Conservation (phyloP, 1,139 yeast genomes). For the Ogataea hybrid region DNA sequence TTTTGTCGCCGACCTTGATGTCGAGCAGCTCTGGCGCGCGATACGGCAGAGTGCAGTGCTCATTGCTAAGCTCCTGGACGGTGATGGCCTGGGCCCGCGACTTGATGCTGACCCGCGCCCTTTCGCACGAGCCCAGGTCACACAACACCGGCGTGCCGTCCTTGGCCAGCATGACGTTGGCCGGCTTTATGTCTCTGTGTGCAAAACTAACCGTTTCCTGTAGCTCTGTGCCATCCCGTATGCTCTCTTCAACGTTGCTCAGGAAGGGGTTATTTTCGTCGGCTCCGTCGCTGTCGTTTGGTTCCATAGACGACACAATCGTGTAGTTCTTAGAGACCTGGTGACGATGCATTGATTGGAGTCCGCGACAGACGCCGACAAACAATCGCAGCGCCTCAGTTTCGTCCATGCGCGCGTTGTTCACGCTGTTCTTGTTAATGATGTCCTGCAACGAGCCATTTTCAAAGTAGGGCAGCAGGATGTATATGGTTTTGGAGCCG, state of each 20-base stretch:
- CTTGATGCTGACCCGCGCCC: slow-evolving; percentile 54
- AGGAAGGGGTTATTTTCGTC: slow-evolving; percentile 37
- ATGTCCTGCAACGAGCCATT: slow-evolving; percentile 76
- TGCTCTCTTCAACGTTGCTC: slow-evolving; percentile 32
- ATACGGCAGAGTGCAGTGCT: slow-evolving; percentile 83
- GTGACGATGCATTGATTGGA: slow-evolving; percentile 73
- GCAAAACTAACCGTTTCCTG: slow-evolving; percentile 70
- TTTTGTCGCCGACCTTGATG: slow-evolving; percentile 58
- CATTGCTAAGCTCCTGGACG: slow-evolving; percentile 78
- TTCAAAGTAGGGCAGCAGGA: slow-evolving; percentile 74
- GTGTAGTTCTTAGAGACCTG: slow-evolving; percentile 31
- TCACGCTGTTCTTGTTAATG: slow-evolving; percentile 61
- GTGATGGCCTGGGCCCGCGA: slow-evolving; percentile 71
- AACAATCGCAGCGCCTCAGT: slow-evolving; percentile 59
- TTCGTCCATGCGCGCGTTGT: slow-evolving; percentile 54
- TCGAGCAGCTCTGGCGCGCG: slow-evolving; percentile 89
- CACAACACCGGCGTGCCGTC: slow-evolving; percentile 77
- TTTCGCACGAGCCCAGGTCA: slow-evolving; percentile 79
- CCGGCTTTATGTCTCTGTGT: slow-evolving; percentile 86
- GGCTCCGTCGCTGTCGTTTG: slow-evolving; percentile 18
- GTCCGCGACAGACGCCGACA: slow-evolving; percentile 70
- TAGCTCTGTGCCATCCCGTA: slow-evolving; percentile 43
- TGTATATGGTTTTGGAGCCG: slow-evolving; percentile 76
- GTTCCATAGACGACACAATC: slow-evolving; percentile 17
- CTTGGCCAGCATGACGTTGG: slow-evolving; percentile 76